Base-by-base conservation (phyloP, 2,329 filamentous ascomycete genomes). In the Colletotrichum horii region DNA sequence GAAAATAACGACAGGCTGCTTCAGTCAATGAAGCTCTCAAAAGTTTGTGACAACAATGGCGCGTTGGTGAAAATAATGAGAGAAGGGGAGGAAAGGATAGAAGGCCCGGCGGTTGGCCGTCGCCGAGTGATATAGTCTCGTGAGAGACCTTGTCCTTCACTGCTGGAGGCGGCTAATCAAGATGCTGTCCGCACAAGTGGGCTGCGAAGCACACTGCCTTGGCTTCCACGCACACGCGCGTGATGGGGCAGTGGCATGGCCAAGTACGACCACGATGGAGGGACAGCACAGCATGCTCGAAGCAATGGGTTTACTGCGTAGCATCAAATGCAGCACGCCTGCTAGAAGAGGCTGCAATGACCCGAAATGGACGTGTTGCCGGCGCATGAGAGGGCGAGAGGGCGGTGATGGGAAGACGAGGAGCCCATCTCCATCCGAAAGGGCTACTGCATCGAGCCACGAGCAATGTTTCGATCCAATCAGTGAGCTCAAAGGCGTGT, bases 11-110 rank as follows among this genome's bases (percentile, higher is more conserved):
- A 86, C 81, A 84, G 85, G 83, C 82, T 84, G 83, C 84, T 82
- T 85, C 84, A 85, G 76, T 87, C 85, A 86, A 87, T 85, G 84
- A 87, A 84, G 82, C 81, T 71, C 82, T 82, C 83, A 82, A 76
- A 75, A 76, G 26, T 43, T 71, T 71, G 67, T 58, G 61, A 69
- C 68, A 78, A 58, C 67, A 77, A 71, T 48, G 22, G 65, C 6
- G 43, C 43, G 34, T 30, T 61, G 32, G 28, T 32, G 71, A 76
- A 78, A 55, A 80, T 81, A 74, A 79, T 30, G 30, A 24, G 80
- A 74, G 80, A 80, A 38, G 43, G 28, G 55, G 36, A 69, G 32
- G 62, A 74, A 30, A 68, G 58, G 43, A 64, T 26, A 71, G 26
- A 62, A 60, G 55, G 71, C 64, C 61, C 58, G 36, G 32, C 65